A percentile compares a stretch with the other conserved stretches of the same genome.
phyloP scores from a whole-genome alignment of 2,329 filamentous ascomycete genomes.

The Trichoderma harzianum region DNA sequence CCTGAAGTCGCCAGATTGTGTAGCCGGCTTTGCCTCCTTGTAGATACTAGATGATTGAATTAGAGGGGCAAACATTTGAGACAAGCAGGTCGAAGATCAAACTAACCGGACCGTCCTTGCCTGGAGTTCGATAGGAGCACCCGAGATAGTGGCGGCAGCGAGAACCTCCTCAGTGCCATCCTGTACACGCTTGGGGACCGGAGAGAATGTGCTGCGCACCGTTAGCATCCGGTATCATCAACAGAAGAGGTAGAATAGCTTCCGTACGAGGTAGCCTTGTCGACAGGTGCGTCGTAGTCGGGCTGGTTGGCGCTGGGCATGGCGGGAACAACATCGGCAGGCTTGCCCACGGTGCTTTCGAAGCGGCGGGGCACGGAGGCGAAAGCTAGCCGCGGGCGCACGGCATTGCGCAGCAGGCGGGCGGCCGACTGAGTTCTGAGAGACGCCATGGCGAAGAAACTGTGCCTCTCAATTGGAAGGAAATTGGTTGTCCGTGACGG shows the following conservation, averaged over 20 bases:
- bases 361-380: slow-evolving; percentile 50
- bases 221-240: neutral
- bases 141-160: slow-evolving; percentile 82
- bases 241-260: neutral
- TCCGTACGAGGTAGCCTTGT: slow-evolving; percentile 84
- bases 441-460: slow-evolving; percentile 56
- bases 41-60: slow-evolving; percentile 67
- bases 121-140: slow-evolving; percentile 90
- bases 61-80: neutral
- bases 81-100: neutral
- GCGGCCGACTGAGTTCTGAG: slow-evolving; percentile 56
- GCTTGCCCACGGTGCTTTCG: slow-evolving; percentile 49
- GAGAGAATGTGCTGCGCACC: slow-evolving; percentile 72
- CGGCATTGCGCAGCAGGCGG: slow-evolving; percentile 49
- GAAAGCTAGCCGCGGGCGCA: slow-evolving; percentile 36
- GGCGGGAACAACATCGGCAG: slow-evolving; percentile 38
- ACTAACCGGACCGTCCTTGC: slow-evolving; percentile 86
- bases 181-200: slow-evolving; percentile 83
- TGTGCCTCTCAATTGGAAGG: slow-evolving; percentile 28
- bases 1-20: slow-evolving; percentile 88
- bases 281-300: slow-evolving; percentile 75
- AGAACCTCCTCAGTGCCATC: slow-evolving; percentile 82
- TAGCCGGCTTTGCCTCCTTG: slow-evolving; percentile 87
- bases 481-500: neutral
- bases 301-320: slow-evolving; percentile 60